phyloP scores from a whole-genome alignment of 495 filamentous ascomycete species.

The Penicillium manginii region DNA sequence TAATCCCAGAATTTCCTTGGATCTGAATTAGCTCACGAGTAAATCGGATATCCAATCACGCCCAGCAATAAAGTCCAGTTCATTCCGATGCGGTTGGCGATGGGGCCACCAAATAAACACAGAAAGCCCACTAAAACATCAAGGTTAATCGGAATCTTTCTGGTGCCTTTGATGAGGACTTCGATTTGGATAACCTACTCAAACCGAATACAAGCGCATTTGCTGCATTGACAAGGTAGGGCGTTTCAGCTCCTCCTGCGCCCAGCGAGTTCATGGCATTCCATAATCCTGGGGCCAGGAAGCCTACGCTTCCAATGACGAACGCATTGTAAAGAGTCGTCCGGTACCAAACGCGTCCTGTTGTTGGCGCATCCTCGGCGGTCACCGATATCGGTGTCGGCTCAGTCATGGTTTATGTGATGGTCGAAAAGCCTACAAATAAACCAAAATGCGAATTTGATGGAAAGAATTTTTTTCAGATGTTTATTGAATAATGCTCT shows the following conservation, averaged over 20 bases:
- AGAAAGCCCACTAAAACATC: constrained; percentile 56
- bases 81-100: constrained; percentile 62
- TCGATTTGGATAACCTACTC: constrained; percentile 15
- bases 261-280: constrained; percentile 71
- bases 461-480: too few relatives aligned
- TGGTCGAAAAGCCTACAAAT: not conserved
- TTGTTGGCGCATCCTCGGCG: constrained; percentile 9
- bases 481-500: too few relatives aligned
- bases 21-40: constrained; percentile 30
- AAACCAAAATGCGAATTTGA: not conserved
- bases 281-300: constrained; percentile 42
- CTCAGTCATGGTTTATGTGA: constrained; percentile 15
- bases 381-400: constrained; percentile 15
- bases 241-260: constrained; percentile 61
- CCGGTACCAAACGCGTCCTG: constrained; percentile 55
- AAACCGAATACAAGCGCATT: constrained; percentile 64
- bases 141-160: not conserved
- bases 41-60: constrained; percentile 46
- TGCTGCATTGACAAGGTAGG: constrained; percentile 65
- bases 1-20: constrained; percentile 4
- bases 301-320: constrained; percentile 42
- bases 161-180: not conserved
- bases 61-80: constrained; percentile 64
- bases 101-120: constrained; percentile 55
- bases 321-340: constrained; percentile 63